These are phyloP conservation scores for Umbelopsis vinacea DNA, from an alignment of 192 early-diverging fungal genomes.

Conservation along the genomic window DNA sequence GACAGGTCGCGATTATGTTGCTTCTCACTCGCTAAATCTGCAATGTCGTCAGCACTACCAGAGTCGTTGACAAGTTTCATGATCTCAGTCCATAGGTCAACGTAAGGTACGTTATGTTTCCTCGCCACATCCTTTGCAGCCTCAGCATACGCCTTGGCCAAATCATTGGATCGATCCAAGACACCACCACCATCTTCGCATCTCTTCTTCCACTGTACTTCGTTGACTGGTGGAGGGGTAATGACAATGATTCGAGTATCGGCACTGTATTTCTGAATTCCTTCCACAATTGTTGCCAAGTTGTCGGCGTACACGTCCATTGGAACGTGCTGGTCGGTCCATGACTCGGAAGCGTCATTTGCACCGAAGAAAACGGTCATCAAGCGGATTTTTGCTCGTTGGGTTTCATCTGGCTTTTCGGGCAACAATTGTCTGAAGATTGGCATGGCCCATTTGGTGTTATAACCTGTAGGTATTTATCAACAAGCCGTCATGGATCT, in stretches of 20 bases:
- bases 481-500: neutral
- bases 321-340: conserved; percentile 58
- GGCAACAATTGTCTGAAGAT: conserved; percentile 61
- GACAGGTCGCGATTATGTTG: conserved; percentile 2
- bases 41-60: conserved; percentile 30
- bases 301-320: conserved; percentile 63
- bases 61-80: conserved; percentile 11
- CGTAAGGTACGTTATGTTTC: conserved; percentile 29
- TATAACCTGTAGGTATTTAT: conserved; percentile 58
- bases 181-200: conserved; percentile 31
- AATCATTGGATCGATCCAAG: conserved; percentile 39
- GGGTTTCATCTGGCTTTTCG: conserved; percentile 22
- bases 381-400: conserved; percentile 49
- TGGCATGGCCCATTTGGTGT: conserved; percentile 58
- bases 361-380: conserved; percentile 80
- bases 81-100: conserved; percentile 47
- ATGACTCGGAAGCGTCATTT: conserved; percentile 69
- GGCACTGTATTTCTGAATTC: conserved; percentile 61
- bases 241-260: conserved; percentile 67
- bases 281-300: conserved; percentile 55
- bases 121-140: conserved; percentile 47
- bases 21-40: conserved; percentile 21
- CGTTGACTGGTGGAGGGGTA: conserved; percentile 72
- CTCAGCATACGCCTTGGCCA: conserved; percentile 57
- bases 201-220: conserved; percentile 44